These are phyloP conservation scores for Trichoderma aggressivum DNA, from an alignment of 2,329 filamentous ascomycete species.

Conservation along the genomic window DNA sequence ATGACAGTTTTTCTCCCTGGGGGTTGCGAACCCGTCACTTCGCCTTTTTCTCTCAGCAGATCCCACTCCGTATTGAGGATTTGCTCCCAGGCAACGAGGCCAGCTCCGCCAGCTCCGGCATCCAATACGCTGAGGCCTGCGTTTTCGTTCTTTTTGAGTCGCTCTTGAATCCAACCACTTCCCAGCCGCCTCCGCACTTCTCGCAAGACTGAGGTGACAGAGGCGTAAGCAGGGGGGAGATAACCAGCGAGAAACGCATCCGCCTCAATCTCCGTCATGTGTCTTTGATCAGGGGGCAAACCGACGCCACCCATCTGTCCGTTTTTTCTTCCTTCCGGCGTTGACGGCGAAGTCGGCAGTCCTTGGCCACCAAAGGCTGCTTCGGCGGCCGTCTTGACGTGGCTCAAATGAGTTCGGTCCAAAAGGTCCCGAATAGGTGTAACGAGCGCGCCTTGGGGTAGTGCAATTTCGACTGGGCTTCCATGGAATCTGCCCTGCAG, in stretches of 20 bases:
- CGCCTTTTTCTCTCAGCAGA: conserved; percentile 54
- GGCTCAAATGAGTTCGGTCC: conserved; percentile 64
- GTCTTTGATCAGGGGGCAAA: conserved; percentile 59
- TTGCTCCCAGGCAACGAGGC: conserved; percentile 71
- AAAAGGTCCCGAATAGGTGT: conserved; percentile 69
- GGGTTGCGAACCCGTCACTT: conserved; percentile 43
- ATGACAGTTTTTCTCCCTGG: conserved; percentile 77
- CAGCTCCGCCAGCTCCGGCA: conserved; percentile 70
- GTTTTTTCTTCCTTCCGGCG: conserved; percentile 55
- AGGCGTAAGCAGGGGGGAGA: conserved; percentile 68
- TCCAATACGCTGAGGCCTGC: conserved; percentile 65
- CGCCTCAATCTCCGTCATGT: conserved; percentile 72
- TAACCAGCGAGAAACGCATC: conserved; percentile 69
- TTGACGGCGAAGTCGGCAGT: conserved; percentile 73
- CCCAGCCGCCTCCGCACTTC: conserved; percentile 74
- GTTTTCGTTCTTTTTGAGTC: conserved; percentile 57
- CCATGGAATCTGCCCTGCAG: conserved; percentile 70
- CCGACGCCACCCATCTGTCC: conserved; percentile 62
- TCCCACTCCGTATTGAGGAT: conserved; percentile 80
- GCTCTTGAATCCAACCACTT: conserved; percentile 62
- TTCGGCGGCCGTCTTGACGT: conserved; percentile 70
- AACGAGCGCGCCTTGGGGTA: conserved; percentile 68
- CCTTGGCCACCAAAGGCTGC: conserved; percentile 71
- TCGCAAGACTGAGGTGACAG: conserved; percentile 63
- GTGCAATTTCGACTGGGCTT: conserved; percentile 67